phyloP scores from a whole-genome alignment of 108 stramenopile species.

The Nitzschia palea region DNA sequence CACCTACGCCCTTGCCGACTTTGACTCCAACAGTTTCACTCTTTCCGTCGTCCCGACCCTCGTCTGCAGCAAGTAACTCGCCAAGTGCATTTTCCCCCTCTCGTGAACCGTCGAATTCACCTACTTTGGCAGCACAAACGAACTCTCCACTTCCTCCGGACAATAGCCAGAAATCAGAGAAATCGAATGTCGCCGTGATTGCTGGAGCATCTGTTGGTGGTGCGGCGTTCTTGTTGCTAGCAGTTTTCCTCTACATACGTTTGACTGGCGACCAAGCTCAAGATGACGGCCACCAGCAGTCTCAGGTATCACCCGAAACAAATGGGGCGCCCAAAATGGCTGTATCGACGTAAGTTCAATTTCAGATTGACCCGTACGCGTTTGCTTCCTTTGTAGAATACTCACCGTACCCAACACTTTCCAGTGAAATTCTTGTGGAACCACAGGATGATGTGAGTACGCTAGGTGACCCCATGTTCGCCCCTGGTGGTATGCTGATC shows the following conservation, averaged over 20 bases:
- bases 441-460: conserved; percentile 83
- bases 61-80: neutral
- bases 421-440: conserved; percentile 52
- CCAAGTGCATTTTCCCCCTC: conserved; percentile 11
- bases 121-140: conserved; percentile 14
- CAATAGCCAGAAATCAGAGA: neutral
- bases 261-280: neutral
- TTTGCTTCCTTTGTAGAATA: neutral
- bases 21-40: neutral
- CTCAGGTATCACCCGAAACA: neutral
- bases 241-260: conserved; percentile 17
- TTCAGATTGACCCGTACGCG: neutral
- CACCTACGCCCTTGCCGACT: neutral
- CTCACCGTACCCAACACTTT: no score
- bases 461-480: conserved; percentile 79
- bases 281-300: neutral
- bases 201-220: conserved; percentile 44
- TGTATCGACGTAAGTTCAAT: conserved; percentile 13
- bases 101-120: conserved; percentile 11
- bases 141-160: neutral
- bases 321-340: neutral
- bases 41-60: neutral
- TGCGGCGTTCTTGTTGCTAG: conserved; percentile 24
- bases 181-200: conserved; percentile 29
- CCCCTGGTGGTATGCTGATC: conserved; percentile 54